Evolutionary conservation across 345 rosid genomes (phyloP).

Genomic region (Gossypium mustelinum): DNA sequence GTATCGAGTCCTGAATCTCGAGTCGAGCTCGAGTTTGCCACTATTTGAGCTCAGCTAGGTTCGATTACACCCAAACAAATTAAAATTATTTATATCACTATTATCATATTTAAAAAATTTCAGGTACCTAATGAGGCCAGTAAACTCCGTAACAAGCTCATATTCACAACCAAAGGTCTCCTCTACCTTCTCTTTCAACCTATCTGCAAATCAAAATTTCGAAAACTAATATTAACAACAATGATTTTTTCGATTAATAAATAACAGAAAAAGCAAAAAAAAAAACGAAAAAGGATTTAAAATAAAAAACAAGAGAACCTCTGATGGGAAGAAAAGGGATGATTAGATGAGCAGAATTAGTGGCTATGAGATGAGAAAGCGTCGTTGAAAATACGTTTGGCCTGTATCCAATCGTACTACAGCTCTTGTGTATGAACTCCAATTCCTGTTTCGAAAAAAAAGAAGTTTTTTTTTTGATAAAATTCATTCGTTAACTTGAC

Average conservation of each 20-base stretch:
- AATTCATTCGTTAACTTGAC: neutral
- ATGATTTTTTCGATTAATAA: neutral
- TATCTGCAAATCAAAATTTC: constrained; percentile 41
- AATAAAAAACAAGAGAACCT: constrained; percentile 38
- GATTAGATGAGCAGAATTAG: constrained; percentile 62
- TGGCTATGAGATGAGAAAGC: constrained; percentile 86
- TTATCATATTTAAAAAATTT: neutral
- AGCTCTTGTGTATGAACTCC: constrained; percentile 81
- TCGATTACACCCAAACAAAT: too few relatives aligned
- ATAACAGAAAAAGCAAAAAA: neutral
- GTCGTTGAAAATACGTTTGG: constrained; percentile 88
- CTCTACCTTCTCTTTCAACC: constrained; percentile 75
- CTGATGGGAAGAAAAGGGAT: constrained; percentile 74
- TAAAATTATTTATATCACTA: neutral
- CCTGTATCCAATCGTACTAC: constrained; percentile 77
- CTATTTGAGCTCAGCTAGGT: too few relatives aligned
- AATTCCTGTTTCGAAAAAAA: constrained; percentile 43
- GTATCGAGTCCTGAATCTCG: too few relatives aligned
- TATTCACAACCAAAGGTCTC: constrained; percentile 72
- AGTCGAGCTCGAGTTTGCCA: too few relatives aligned
- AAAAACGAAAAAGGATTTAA: neutral
- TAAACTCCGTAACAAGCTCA: constrained; percentile 82
- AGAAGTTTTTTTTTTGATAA: too few relatives aligned
- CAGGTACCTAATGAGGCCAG: constrained; percentile 72
- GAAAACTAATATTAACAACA: neutral